Conservation (phyloP, 129 eudicot species). For the Rutidosis leptorrhynchoides region DNA sequence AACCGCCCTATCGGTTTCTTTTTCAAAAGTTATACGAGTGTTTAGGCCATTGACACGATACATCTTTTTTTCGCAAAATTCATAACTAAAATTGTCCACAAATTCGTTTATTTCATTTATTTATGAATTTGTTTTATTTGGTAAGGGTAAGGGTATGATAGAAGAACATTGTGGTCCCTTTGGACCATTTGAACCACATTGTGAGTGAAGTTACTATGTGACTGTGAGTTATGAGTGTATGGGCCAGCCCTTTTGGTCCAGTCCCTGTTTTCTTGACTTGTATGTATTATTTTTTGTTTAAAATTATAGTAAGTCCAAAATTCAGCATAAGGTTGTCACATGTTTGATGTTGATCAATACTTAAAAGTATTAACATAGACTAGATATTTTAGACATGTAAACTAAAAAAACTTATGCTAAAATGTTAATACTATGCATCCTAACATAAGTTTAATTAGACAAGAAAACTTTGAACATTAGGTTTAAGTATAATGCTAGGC, state of each 20-base stretch:
- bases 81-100: slow-evolving; percentile 1
- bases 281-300: neutral
- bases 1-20: neutral
- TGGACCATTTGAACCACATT: slow-evolving; percentile 29
- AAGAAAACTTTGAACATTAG: too few species aligned
- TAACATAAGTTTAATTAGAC: too few species aligned
- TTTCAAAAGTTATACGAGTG: neutral
- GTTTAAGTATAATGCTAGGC: too few species aligned
- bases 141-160: slow-evolving; percentile 21
- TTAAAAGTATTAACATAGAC: neutral
- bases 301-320: slow-evolving; percentile 13
- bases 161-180: slow-evolving; percentile 30
- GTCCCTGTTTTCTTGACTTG: slow-evolving; percentile 21
- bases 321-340: slow-evolving; percentile 11
- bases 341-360: neutral
- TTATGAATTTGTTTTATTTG: slow-evolving; percentile 10
- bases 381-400: too few species aligned
- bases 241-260: slow-evolving; percentile 27
- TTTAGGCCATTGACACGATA: neutral
- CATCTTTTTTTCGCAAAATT: neutral
- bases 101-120: neutral
- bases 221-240: slow-evolving; percentile 26
- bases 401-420: too few species aligned
- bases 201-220: slow-evolving; percentile 27
- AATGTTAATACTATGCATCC: too few species aligned